Conservation (phyloP, 2,329 filamentous ascomycete species). For the Aspergillus felis region DNA sequence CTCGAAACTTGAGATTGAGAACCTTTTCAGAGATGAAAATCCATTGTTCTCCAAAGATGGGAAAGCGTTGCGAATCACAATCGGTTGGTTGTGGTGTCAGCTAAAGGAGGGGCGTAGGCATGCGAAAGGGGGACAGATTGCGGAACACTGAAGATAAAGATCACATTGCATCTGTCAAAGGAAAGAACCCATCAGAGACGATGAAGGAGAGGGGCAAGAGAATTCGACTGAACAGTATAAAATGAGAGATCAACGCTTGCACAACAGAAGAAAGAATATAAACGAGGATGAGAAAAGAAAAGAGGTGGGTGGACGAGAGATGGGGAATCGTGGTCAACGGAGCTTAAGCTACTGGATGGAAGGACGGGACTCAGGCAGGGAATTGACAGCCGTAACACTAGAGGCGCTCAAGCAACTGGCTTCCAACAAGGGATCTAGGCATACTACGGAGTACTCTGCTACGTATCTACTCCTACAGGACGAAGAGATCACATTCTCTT, state of each 20-base stretch:
- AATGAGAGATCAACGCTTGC: neutral
- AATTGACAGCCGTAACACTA: neutral
- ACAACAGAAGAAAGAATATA: slow-evolving; percentile 8
- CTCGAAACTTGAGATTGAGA: neutral
- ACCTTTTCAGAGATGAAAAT: slow-evolving; percentile 6
- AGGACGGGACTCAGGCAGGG: neutral
- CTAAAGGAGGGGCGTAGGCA: slow-evolving; percentile 4
- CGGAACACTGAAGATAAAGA: slow-evolving; percentile 11
- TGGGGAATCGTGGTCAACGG: neutral
- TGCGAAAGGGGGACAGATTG: slow-evolving; percentile 19
- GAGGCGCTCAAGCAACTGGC: neutral
- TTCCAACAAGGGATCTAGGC: neutral
- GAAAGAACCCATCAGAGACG: slow-evolving; percentile 8
- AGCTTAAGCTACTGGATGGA: neutral
- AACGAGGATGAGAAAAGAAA: slow-evolving; percentile 13
- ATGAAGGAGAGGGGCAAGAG: neutral
- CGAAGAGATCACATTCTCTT: neutral
- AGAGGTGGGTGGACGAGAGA: slow-evolving; percentile 12
- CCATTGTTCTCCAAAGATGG: slow-evolving; percentile 9
- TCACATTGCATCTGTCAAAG: slow-evolving; percentile 30
- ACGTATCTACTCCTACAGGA: neutral
- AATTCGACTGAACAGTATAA: neutral
- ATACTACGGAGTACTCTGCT: neutral
- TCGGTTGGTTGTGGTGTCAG: neutral
- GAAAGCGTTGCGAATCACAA: neutral